phyloP scores from a whole-genome alignment of 441 rosid genomes.

The Populus trichocarpa region DNA sequence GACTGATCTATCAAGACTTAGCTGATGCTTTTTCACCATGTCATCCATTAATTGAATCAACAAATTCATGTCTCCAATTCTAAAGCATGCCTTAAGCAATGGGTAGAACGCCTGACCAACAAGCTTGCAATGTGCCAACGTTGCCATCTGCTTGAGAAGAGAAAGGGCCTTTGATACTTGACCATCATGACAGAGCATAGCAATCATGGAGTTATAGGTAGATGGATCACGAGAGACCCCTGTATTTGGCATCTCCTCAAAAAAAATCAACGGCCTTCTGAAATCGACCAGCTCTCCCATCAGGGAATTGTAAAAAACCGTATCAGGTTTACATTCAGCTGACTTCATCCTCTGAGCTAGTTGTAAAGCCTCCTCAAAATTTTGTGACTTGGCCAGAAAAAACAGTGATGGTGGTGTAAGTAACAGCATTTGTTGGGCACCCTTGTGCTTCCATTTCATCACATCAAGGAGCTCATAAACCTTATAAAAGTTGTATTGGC shows the following conservation, averaged over 20 bases:
- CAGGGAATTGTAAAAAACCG: no score
- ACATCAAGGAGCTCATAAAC: constrained; percentile 67
- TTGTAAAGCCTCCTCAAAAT: constrained; percentile 55
- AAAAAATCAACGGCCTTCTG: no score
- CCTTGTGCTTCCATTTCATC: constrained; percentile 64
- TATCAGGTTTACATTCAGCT: constrained; percentile 48
- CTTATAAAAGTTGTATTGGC: constrained; percentile 33
- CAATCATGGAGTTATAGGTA: constrained; percentile 72
- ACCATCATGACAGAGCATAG: constrained; percentile 61
- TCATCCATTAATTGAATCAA: constrained; percentile 57
- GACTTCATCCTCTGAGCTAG: constrained; percentile 47
- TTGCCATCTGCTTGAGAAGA: constrained; percentile 55
- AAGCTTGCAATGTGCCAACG: constrained; percentile 43
- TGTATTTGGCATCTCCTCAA: no score
- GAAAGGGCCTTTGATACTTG: constrained; percentile 43
- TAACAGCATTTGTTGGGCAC: constrained; percentile 57
- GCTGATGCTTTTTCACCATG: constrained; percentile 66
- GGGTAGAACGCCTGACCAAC: constrained; percentile 69
- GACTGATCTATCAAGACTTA: constrained; percentile 66
- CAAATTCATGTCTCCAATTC: constrained; percentile 51
- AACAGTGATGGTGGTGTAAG: constrained; percentile 66
- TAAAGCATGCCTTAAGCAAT: constrained; percentile 65
- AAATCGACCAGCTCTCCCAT: no score
- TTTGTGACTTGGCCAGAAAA: constrained; percentile 48
- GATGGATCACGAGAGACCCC: no score